These are phyloP conservation scores for Phytophthora hybrid DNA, from an alignment of 352 stramenopile genomes.

Conservation along the genomic window DNA sequence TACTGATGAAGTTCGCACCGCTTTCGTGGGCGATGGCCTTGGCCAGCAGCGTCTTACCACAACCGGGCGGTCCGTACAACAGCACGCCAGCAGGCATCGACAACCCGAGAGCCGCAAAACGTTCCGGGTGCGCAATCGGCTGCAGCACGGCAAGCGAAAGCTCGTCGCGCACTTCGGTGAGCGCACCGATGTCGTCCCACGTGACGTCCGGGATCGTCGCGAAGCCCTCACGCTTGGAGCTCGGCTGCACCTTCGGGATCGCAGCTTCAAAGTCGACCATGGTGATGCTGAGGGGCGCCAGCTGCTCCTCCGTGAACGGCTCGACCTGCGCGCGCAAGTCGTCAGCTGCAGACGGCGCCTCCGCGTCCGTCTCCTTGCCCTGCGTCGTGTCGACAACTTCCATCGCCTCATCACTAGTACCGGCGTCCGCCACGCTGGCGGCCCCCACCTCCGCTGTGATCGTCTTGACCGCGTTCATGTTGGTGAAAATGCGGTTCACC, in stretches of 20 bases:
- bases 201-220: constrained; percentile 98
- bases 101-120: constrained; percentile 96
- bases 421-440: constrained; percentile 13
- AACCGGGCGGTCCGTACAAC: constrained; percentile 98
- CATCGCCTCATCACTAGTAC: constrained; percentile 35
- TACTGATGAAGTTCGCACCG: constrained; percentile 99
- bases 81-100: constrained; percentile 97
- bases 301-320: constrained; percentile 91
- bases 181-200: constrained; percentile 98
- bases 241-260: constrained; percentile 97
- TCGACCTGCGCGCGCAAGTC: constrained; percentile 70
- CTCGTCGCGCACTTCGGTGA: constrained; percentile 94
- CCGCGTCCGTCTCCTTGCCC: constrained; percentile 17
- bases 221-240: constrained; percentile 98
- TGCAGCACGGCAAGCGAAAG: constrained; percentile 97
- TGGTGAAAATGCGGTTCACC: constrained; percentile 98
- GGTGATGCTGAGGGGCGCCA: constrained; percentile 94
- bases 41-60: constrained; percentile 98
- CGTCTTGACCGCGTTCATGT: constrained; percentile 50
- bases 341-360: constrained; percentile 51
- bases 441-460: constrained; percentile 20
- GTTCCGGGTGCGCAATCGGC: constrained; percentile 96
- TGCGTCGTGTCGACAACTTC: constrained; percentile 20
- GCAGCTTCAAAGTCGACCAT: constrained; percentile 98
- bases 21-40: constrained; percentile 99